Base-by-base conservation (phyloP, 1,139 yeast species). In the Protomyces pachydermus region DNA sequence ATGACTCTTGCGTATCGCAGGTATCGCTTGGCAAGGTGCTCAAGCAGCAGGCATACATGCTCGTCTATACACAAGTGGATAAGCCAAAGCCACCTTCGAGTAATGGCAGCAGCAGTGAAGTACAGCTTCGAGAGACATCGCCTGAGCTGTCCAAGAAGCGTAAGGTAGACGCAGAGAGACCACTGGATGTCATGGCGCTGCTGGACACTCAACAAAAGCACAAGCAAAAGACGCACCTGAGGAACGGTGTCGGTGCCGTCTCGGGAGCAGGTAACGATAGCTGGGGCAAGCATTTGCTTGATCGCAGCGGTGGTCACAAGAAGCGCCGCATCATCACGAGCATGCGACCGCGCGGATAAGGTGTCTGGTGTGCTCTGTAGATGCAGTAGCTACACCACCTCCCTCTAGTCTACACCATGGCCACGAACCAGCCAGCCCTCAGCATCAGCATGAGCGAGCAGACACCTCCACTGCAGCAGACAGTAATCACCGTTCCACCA, bases 21-120 rank as follows among this genome's bases (percentile, higher is more conserved):
- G 84, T 89, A 64, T 81, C 86, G 53, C 95, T 88, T 72, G 80
- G 83, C 65, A 85, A 83, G 62, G 97, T 90, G 1, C 78, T 90
- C 70, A 82, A 83, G 71, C 96, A 90, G 72, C 89, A 95, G 32
- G 98, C 98, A 1, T 93, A 93, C 77, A 91, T 91, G 68, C 80
- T 93, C 74, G 79, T 93, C 37, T 93, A 93, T 34, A 60, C 58
- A n/a, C 38, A 54, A 16, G 54, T 28, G 25, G 23, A 20, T 5
- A 20, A 18, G 48, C 23, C 12, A n/a, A n/a, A 42, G 25, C 23
- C 25, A 6, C 25, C 48, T 2, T 42, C 48, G 12, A 42, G 25
- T n/a, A 42, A n/a, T 1, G 25, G 48, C 23, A 42, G 25, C 25
- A 42, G 48, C 48, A 42, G 48, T 20, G 48, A 42, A 20, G 18